Percentiles rank a stretch among this genome's conserved stretches.
These are phyloP conservation scores for Capsicum baccatum DNA, from an alignment of 257 asterid genomes.

Conservation along the genomic window DNA sequence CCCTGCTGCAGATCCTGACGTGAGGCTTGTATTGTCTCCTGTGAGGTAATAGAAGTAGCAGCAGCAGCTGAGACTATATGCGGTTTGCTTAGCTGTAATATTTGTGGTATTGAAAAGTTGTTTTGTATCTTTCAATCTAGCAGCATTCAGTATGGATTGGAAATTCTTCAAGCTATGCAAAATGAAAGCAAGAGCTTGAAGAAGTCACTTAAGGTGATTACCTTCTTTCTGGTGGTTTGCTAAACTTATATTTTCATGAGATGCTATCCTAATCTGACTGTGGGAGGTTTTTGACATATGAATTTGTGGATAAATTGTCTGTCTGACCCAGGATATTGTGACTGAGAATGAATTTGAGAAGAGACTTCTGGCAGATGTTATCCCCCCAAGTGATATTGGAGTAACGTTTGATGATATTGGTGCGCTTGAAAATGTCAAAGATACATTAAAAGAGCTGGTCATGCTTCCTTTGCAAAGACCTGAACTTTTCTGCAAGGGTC, in stretches of 20 bases:
- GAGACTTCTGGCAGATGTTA: constrained; percentile 80
- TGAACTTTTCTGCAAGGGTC: constrained; percentile 91
- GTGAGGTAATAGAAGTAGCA: constrained; percentile 63
- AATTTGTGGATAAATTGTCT: constrained; percentile 30
- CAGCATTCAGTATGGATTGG: constrained; percentile 80
- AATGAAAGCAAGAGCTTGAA: constrained; percentile 73
- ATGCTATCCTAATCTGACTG: not conserved
- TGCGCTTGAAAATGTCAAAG: constrained; percentile 89
- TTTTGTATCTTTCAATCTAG: constrained; percentile 24
- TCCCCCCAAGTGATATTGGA: constrained; percentile 80
- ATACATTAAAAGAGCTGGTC: constrained; percentile 86
- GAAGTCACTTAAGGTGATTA: constrained; percentile 80
- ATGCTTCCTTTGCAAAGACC: constrained; percentile 95
- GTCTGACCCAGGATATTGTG: constrained; percentile 67
- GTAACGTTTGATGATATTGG: constrained; percentile 96
- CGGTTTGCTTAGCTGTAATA: constrained; percentile 19
- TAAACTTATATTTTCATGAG: not conserved
- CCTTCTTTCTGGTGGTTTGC: constrained; percentile 23
- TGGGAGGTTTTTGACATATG: not conserved
- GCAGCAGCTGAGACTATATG: constrained; percentile 23
- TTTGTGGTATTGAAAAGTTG: constrained; percentile 24
- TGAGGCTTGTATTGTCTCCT: constrained; percentile 56
- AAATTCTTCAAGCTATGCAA: constrained; percentile 63
- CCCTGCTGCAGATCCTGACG: constrained; percentile 51
- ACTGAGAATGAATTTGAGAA: constrained; percentile 90